phyloP scores from a whole-genome alignment of 139 green algal species.

The Chlorella sorokiniana region DNA sequence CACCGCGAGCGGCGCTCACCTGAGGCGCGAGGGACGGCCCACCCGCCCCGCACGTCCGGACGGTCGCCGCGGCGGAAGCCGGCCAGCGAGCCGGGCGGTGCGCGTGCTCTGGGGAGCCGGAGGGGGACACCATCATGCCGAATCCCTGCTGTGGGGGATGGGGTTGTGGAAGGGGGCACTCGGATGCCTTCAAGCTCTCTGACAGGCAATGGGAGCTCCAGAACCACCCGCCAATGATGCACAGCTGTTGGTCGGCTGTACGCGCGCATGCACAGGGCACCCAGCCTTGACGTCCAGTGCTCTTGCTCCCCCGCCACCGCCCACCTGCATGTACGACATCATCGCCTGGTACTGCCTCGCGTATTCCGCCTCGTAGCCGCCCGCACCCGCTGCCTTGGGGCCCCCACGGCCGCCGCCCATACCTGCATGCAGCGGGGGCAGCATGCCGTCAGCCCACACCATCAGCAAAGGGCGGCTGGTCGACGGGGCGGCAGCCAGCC shows the following conservation, averaged over 20 bases:
- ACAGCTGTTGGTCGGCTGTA: background rate
- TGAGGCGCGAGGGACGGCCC: slow-evolving; percentile 25
- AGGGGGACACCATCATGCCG: slow-evolving; percentile 30
- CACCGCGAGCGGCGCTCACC: background rate
- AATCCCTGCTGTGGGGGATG: too few relatives aligned
- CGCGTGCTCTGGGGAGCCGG: slow-evolving; percentile 1
- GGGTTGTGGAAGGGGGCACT: too few relatives aligned
- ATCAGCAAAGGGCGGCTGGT: too few relatives aligned
- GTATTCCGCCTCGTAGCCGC: background rate
- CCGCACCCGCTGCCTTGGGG: background rate
- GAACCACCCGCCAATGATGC: background rate
- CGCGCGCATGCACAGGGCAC: too few relatives aligned
- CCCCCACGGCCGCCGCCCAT: background rate
- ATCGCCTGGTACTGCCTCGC: slow-evolving; percentile 30
- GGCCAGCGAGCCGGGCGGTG: background rate
- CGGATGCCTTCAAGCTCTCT: too few relatives aligned
- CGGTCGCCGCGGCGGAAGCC: slow-evolving; percentile 20
- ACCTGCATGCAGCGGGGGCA: background rate
- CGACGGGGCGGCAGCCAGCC: too few relatives aligned
- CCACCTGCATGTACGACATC: slow-evolving; percentile 30
- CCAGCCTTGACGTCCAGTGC: too few relatives aligned
- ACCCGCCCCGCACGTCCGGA: background rate
- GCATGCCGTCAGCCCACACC: background rate
- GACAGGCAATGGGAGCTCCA: too few relatives aligned
- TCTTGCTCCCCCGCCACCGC: background rate